phyloP scores from a whole-genome alignment of 2,329 filamentous ascomycete genomes.

The Sporothrix sp. region DNA sequence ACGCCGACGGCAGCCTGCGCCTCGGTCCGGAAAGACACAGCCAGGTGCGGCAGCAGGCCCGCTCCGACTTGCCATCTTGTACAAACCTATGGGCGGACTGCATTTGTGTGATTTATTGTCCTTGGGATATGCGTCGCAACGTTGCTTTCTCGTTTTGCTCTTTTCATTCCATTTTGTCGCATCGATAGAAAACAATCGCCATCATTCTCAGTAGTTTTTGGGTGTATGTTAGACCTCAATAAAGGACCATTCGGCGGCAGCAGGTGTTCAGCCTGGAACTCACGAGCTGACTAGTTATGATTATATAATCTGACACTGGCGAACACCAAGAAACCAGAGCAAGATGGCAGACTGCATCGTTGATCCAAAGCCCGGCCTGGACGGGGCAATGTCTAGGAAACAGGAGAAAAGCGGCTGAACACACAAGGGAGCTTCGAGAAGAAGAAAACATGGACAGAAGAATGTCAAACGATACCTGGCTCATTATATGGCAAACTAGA shows the following conservation, averaged over 20 bases:
- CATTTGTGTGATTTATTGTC: background rate
- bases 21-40: background rate
- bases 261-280: no score
- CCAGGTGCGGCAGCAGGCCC: no score
- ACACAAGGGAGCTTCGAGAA: background rate
- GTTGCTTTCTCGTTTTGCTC: background rate
- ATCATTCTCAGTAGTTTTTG: no score
- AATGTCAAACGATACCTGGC: no score
- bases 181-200: background rate
- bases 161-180: background rate
- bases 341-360: no score
- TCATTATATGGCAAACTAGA: background rate
- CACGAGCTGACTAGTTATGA: no score
- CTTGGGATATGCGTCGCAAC: background rate
- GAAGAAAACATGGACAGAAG: background rate
- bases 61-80: background rate
- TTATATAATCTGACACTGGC: no score
- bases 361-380: no score
- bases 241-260: no score
- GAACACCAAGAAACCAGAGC: no score
- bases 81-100: conserved; percentile 3
- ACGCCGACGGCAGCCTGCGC: background rate
- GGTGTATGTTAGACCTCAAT: no score
- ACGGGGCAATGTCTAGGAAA: no score
- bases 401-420: background rate